Conservation (phyloP, 2,329 filamentous ascomycete species). For the Epichloe coenophiala region DNA sequence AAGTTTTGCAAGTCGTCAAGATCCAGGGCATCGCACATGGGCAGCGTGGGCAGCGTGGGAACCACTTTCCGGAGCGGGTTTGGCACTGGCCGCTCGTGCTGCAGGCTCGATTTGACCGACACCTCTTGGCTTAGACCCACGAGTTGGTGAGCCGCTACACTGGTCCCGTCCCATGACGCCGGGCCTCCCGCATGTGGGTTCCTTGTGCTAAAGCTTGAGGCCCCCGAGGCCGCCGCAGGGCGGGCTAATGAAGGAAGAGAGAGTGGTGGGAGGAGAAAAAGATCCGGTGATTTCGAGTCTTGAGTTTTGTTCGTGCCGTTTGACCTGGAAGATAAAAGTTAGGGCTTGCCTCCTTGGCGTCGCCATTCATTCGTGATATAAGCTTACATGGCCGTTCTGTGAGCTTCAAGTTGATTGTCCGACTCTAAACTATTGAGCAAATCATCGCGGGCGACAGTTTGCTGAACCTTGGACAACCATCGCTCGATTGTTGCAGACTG, state of each 20-base stretch:
- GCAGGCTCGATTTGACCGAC: conserved; percentile 18
- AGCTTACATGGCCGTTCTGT: conserved; percentile 10
- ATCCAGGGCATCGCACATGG: conserved; percentile 23
- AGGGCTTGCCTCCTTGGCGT: background rate
- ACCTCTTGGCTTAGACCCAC: conserved; percentile 12
- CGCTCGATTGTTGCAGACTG: conserved; percentile 25
- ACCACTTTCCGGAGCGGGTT: conserved; percentile 11
- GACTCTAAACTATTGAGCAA: conserved; percentile 10
- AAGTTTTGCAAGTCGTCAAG: conserved; percentile 26
- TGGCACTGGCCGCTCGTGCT: conserved; percentile 23
- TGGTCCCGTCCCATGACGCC: conserved; percentile 15
- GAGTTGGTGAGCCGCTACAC: conserved; percentile 14
- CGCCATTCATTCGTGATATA: background rate
- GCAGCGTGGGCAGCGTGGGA: conserved; percentile 13
- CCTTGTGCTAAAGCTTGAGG: conserved; percentile 11
- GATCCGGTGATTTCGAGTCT: conserved; percentile 7
- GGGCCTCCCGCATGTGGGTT: conserved; percentile 9
- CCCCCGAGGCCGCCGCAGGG: conserved; percentile 5
- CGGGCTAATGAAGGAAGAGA: conserved; percentile 12
- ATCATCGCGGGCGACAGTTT: conserved; percentile 12
- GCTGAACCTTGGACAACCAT: conserved; percentile 25
- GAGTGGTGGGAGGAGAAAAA: conserved; percentile 13
- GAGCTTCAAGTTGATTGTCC: conserved; percentile 11
- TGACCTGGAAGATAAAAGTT: conserved; percentile 4
- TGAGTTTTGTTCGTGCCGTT: conserved; percentile 7